phyloP scores from a whole-genome alignment of 2,329 filamentous ascomycete genomes.

The Hypoxylon rubiginosum region DNA sequence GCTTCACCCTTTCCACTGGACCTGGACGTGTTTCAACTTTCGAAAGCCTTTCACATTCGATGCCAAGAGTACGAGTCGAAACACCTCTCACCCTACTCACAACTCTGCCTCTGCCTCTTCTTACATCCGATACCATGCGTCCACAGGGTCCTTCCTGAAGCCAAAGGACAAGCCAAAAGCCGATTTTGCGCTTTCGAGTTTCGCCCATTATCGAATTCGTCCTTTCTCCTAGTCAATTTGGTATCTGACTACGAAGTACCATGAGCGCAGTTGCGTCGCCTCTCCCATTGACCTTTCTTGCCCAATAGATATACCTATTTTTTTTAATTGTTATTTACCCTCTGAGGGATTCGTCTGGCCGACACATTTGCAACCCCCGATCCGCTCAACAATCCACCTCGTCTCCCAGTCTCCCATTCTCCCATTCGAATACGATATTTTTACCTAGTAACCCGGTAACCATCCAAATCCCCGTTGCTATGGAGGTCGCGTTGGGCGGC shows the following conservation, averaged over 20 bases:
- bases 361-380: constrained; percentile 35
- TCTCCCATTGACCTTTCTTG: constrained; percentile 27
- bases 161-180: neutral
- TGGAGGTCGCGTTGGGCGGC: constrained; percentile 50
- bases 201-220: constrained; percentile 14
- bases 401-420: too few species aligned
- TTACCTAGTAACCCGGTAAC: constrained; percentile 7
- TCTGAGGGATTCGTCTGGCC: constrained; percentile 34
- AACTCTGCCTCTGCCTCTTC: constrained; percentile 19
- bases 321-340: constrained; percentile 21
- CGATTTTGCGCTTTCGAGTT: constrained; percentile 22
- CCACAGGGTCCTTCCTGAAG: constrained; percentile 10
- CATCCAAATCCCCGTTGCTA: constrained; percentile 26
- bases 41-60: constrained; percentile 40
- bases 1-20: constrained; percentile 38
- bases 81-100: constrained; percentile 33
- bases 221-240: constrained; percentile 3
- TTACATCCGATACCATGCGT: constrained; percentile 12
- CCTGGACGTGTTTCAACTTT: constrained; percentile 50
- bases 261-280: constrained; percentile 33
- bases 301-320: constrained; percentile 33
- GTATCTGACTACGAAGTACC: constrained; percentile 34
- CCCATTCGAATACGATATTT: constrained; percentile 24
- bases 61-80: constrained; percentile 46
- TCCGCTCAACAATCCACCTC: constrained; percentile 34